phyloP scores from a whole-genome alignment of 1,139 yeast genomes.

The Blastobotrys aristatus region DNA sequence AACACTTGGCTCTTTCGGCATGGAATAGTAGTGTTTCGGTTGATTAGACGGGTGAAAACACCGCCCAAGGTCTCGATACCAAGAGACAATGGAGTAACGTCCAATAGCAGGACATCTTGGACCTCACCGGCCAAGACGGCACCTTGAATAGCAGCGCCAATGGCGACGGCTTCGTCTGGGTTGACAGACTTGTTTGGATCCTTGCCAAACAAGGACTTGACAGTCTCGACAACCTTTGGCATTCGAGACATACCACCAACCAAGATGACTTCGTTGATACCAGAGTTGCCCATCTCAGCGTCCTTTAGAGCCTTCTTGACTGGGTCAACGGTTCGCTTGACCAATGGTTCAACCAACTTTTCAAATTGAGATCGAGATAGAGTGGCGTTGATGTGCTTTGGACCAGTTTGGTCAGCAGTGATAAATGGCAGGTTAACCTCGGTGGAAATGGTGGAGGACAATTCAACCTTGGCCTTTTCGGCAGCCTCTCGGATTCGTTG shows the following conservation, averaged over 20 bases:
- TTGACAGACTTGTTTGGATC: slow-evolving; percentile 98
- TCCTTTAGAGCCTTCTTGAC: slow-evolving; percentile 98
- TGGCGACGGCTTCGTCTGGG: slow-evolving; percentile 99
- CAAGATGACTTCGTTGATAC: slow-evolving; percentile 88
- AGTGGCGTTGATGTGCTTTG: slow-evolving; percentile 96
- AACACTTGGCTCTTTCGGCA: slow-evolving; percentile 95
- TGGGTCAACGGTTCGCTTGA: slow-evolving; percentile 93
- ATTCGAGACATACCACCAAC: slow-evolving; percentile 99
- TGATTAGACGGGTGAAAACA: slow-evolving; percentile 94
- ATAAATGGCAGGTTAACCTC: slow-evolving; percentile 97
- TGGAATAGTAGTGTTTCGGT: slow-evolving; percentile 97
- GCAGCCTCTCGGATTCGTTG: slow-evolving; percentile 99
- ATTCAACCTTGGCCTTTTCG: slow-evolving; percentile 98
- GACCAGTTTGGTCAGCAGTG: slow-evolving; percentile 92
- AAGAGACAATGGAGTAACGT: slow-evolving; percentile 94
- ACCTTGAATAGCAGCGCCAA: slow-evolving; percentile 99
- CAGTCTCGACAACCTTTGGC: slow-evolving; percentile 99
- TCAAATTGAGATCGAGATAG: slow-evolving; percentile 92
- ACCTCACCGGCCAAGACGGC: slow-evolving; percentile 99
- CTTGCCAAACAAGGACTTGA: slow-evolving; percentile 84
- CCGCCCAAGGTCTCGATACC: slow-evolving; percentile 99
- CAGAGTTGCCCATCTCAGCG: slow-evolving; percentile 80
- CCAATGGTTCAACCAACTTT: slow-evolving; percentile 80
- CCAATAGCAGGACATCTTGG: slow-evolving; percentile 88
- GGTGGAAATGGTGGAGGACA: slow-evolving; percentile 88